phyloP scores from a whole-genome alignment of 164 flowering plant genomes.

The Aristolochia contorta region DNA sequence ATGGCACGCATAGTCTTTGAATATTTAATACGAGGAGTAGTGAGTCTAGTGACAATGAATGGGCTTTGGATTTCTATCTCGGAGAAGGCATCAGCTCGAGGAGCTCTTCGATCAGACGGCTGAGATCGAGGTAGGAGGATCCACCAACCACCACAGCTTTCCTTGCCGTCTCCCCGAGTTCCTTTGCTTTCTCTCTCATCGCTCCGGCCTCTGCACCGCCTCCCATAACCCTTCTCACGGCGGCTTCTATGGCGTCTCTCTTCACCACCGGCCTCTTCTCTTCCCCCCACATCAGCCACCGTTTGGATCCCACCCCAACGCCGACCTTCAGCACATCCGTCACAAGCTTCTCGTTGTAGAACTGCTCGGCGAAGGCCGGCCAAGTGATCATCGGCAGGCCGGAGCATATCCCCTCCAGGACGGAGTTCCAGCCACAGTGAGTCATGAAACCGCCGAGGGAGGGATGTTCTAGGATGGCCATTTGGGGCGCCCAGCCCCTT shows the following conservation, averaged over 20 bases:
- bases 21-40: no score
- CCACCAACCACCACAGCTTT: background rate
- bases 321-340: constrained; percentile 31
- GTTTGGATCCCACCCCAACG: constrained; percentile 33
- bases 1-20: no score
- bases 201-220: constrained; percentile 45
- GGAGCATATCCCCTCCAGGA: background rate
- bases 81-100: background rate
- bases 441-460: constrained; percentile 20
- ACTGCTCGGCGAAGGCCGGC: constrained; percentile 17
- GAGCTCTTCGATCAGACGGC: background rate
- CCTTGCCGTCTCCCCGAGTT: constrained; percentile 1
- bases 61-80: no score
- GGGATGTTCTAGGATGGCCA: constrained; percentile 21
- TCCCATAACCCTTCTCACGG: constrained; percentile 9
- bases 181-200: constrained; percentile 24
- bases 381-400: constrained; percentile 19
- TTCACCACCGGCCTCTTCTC: constrained; percentile 57
- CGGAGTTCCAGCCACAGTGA: constrained; percentile 6
- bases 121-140: background rate
- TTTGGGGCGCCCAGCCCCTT: constrained; percentile 38
- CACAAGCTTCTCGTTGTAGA: constrained; percentile 11
- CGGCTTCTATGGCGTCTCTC: constrained; percentile 27
- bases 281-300: constrained; percentile 15
- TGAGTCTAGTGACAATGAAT: no score